A percentile compares a stretch with the other conserved stretches of the same genome.
These are phyloP conservation scores for Kodamaea anthophila DNA, from an alignment of 1,139 yeast species.

Conservation along the genomic window DNA sequence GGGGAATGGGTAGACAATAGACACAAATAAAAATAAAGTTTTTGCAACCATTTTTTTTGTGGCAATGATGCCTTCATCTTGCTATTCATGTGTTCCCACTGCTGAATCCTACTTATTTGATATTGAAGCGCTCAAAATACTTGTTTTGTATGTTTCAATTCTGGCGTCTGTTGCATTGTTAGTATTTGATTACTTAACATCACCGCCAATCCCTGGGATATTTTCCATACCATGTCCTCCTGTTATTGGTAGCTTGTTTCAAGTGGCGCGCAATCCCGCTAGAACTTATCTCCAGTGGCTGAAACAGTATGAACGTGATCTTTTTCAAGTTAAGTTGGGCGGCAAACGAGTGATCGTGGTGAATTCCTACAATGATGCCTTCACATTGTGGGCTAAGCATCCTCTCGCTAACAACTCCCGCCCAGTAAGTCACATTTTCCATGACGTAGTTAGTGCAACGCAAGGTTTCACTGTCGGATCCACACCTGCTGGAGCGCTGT, in stretches of 20 bases:
- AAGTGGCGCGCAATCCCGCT: slow-evolving; percentile 48
- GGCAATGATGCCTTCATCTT: too few species aligned
- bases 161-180: too few species aligned
- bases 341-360: slow-evolving; percentile 53
- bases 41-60: too few species aligned
- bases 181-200: slow-evolving; percentile 1
- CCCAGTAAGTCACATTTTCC: slow-evolving; percentile 64
- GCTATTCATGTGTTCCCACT: too few species aligned
- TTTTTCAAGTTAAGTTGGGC: slow-evolving; percentile 64
- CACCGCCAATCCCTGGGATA: slow-evolving; percentile 29
- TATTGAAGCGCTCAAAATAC: too few species aligned
- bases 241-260: slow-evolving; percentile 47
- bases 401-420: slow-evolving; percentile 57
- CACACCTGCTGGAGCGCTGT: slow-evolving; percentile 60
- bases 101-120: too few species aligned
- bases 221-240: slow-evolving; percentile 45
- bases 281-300: slow-evolving; percentile 45
- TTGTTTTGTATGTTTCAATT: too few species aligned
- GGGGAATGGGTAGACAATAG: too few species aligned
- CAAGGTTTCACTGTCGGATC: slow-evolving; percentile 73
- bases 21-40: too few species aligned
- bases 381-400: slow-evolving; percentile 48
- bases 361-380: slow-evolving; percentile 52
- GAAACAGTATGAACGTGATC: slow-evolving; percentile 30
- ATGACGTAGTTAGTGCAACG: slow-evolving; percentile 53